A percentile compares a stretch with the other conserved stretches of the same genome.
These are phyloP conservation scores for Nicotiana attenuata DNA, from an alignment of 257 asterid genomes.

Conservation along the genomic window DNA sequence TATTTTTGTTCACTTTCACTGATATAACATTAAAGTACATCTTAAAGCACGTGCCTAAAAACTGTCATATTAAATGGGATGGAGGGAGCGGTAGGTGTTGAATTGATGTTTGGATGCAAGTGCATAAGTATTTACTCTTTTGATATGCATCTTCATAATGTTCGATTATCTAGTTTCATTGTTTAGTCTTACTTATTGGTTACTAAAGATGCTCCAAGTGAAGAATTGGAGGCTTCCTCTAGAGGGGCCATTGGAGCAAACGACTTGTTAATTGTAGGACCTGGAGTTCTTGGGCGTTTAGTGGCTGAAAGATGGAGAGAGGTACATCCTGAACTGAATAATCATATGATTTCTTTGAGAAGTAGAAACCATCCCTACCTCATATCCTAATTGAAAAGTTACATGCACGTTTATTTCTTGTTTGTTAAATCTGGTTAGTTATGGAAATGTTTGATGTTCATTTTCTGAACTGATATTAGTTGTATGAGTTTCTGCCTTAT, in stretches of 20 bases:
- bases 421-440: not conserved
- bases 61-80: not conserved
- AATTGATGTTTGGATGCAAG: not conserved
- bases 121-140: not conserved
- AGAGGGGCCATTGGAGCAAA: constrained; percentile 47
- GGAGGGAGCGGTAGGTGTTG: not conserved
- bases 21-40: not conserved
- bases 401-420: not conserved
- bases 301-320: constrained; percentile 90
- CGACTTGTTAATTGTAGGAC: constrained; percentile 91
- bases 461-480: not conserved
- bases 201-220: constrained; percentile 44
- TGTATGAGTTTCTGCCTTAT: not conserved
- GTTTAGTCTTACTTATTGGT: constrained; percentile 2
- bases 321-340: constrained; percentile 35
- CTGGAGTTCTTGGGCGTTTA: constrained; percentile 91
- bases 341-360: constrained; percentile 7
- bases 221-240: constrained; percentile 48
- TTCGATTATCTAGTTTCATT: not conserved
- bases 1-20: not conserved
- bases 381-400: not conserved
- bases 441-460: not conserved
- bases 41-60: not conserved
- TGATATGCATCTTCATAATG: not conserved
- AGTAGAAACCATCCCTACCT: not conserved